Base-by-base conservation (phyloP, 2,329 filamentous ascomycete genomes). In the Aspergillus fischeri region DNA sequence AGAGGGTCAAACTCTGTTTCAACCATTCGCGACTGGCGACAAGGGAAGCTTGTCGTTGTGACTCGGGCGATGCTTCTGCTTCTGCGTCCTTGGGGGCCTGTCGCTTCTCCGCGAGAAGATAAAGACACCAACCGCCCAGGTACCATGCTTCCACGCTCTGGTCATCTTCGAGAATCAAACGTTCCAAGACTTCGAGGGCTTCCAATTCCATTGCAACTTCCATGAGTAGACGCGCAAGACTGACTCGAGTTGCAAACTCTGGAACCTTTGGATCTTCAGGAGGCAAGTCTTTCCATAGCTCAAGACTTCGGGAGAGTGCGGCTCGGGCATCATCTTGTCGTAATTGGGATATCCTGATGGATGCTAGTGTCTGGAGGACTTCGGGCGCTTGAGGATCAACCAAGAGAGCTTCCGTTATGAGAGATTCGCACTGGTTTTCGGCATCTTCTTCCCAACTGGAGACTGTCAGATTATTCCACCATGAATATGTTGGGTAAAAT, bases 101-200 rank as follows among this genome's bases (percentile, higher is more conserved):
- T 61, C 73, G 70, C 69, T 80, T 76, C 65, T 75, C 70, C 38
- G 73, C 75, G 60, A 89, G 79, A 57, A 96, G 83, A 71, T 91
- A 91, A 64, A 95, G 81, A 66, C 91, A 92, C 90, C 93, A 97
- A 3, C 94, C 95, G 47, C 94, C 94, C 4, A 99, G 81, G 76
- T 99, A 99, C 92, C 92, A 97, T 20, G 91, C 89, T 76, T 99
- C 94, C 21, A 99, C 90, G 72, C 93, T 96, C 69, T 89, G 83
- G 70, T 99, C 95, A 64, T 99, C 93, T 71, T 99, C 94, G 38
- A 84, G 80, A 42, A 96, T 85, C 53, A 99, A 79, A 54, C 91
- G 81, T 71, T 96, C 91, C 54, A 97, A 79, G 3, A 97, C 92
- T 56, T 89, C 85, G 57, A 96, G 84, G 0, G 94, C 93, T 60